Base-by-base conservation (phyloP, 164 flowering plant genomes). In the Stephania japonica region DNA sequence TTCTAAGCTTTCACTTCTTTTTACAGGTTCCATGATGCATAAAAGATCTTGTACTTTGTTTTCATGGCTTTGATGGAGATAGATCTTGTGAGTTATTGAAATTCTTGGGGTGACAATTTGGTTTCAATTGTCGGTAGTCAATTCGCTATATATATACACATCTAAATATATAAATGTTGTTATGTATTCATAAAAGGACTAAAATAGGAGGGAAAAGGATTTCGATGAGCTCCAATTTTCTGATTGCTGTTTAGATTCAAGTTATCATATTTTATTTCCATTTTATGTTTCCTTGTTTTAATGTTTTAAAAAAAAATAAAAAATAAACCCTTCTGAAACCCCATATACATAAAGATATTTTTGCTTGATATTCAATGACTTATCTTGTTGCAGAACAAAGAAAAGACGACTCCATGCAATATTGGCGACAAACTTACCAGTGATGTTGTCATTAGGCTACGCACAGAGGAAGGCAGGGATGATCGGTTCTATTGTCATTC, bases 401-500 rank as follows among this genome's bases (percentile, higher is more conserved):
- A 72, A n/a, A 41, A 27, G 71, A 76, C 65, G 66, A 67, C 70
- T 69, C 71, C 75, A 3, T 49, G 69, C 78, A 79, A 41, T 79
- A 78, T 90, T 43, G 97, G 92, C 42, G 94, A 91, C 77, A 78
- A 88, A 65, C 79, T 89, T 38, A 91, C 91, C 23, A 91, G 99
- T 76, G 99, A 93, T 73, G 93, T 91, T 42, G 91, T 95, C 69
- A 97, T 93, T 73, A 84, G 98, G 78, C 75, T 95, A 72, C 83
- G 98, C 56, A 93, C 97, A 24, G 79, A 83, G 43, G 95, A 91
- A 27, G 92, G 94, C 53, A 87, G 97, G 68, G 97, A 93, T 80
- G 90, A 90, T 4, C 82, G 97, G 91, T 65, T 93, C 44, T 91
- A 88, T 74, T 90, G 95, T 72, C 98, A 93, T 79, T 87, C 97